Conservation (phyloP, 352 stramenopile genomes). For the Globisporangium radiosum region DNA sequence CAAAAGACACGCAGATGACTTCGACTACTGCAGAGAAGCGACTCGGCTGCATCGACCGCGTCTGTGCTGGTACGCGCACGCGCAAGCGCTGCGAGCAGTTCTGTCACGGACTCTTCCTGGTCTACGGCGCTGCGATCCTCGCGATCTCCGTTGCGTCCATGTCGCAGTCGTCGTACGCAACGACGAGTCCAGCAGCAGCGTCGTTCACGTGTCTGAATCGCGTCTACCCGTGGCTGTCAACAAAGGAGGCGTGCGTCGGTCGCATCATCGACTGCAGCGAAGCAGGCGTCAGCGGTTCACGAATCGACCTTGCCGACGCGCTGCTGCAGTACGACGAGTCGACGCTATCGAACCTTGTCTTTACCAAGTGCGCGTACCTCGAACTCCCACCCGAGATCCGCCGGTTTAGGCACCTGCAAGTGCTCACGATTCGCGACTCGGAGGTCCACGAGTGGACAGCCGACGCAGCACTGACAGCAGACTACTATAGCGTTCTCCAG, state of each 20-base stretch:
- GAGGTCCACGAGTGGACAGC: constrained; percentile 3
- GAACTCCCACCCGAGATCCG: constrained; percentile 5
- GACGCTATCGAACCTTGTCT: not conserved
- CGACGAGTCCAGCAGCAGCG: not conserved
- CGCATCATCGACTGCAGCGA: constrained; percentile 1
- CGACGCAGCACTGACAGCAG: not conserved
- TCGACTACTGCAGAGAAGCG: not conserved
- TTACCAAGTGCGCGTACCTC: not conserved
- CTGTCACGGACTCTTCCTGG: not conserved
- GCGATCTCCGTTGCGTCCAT: not conserved
- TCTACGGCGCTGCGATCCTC: constrained; percentile 4
- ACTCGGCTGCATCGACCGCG: not conserved
- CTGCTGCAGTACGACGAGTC: constrained; percentile 2
- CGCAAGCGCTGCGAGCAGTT: not conserved
- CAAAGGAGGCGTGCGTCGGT: constrained; percentile 5
- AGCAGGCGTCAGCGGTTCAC: not conserved
- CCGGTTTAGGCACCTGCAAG: constrained; percentile 2
- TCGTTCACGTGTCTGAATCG: constrained; percentile 2
- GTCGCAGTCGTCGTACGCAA: not conserved
- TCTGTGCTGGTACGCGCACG: not conserved
- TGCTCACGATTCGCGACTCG: constrained; percentile 3
- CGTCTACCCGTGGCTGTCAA: constrained; percentile 7
- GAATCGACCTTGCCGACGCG: not conserved
- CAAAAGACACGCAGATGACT: not conserved
- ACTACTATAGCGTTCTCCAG: not conserved